phyloP scores from a whole-genome alignment of 352 stramenopile species.

The Peronospora destructor region DNA sequence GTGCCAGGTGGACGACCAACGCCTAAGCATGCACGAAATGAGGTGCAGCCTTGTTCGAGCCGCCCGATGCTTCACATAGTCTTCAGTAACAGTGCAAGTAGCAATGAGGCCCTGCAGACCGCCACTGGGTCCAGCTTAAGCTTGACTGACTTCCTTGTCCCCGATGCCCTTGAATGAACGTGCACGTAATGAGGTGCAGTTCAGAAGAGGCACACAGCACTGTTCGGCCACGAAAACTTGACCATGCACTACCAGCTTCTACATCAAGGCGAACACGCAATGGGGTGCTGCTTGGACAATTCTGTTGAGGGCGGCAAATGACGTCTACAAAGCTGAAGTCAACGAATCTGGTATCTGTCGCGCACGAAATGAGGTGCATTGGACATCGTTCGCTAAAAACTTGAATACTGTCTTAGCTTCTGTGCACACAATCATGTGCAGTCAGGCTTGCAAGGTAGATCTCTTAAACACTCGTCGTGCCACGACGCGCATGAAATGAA shows the following conservation, averaged over 20 bases:
- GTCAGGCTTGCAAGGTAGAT: too few species aligned
- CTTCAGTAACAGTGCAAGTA: neutral
- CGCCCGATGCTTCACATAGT: neutral
- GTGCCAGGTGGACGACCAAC: neutral
- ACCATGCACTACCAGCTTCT: constrained; percentile 2
- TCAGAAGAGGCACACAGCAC: constrained; percentile 7
- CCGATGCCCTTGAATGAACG: constrained; percentile 1
- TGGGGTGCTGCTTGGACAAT: constrained; percentile 14
- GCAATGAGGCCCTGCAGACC: too few species aligned
- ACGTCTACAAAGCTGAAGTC: constrained; percentile 1
- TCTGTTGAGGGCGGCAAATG: neutral
- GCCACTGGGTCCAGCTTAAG: too few species aligned
- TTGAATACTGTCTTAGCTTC: neutral
- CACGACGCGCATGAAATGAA: constrained; percentile 16
- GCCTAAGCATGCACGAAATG: constrained; percentile 11
- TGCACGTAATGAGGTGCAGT: constrained; percentile 30
- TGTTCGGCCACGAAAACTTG: constrained; percentile 8
- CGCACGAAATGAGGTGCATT: constrained; percentile 21
- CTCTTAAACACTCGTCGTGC: constrained; percentile 5
- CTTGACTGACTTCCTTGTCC: neutral
- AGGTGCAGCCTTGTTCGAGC: constrained; percentile 2
- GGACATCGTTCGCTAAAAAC: constrained; percentile 2
- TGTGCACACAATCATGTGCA: neutral
- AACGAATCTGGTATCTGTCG: constrained; percentile 1
- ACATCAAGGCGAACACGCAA: constrained; percentile 16